Percentiles rank a stretch among this genome's conserved stretches.
Evolutionary conservation across 176 grass and related monocot species (phyloP).

Genomic region (Eragrostis curvula): DNA sequence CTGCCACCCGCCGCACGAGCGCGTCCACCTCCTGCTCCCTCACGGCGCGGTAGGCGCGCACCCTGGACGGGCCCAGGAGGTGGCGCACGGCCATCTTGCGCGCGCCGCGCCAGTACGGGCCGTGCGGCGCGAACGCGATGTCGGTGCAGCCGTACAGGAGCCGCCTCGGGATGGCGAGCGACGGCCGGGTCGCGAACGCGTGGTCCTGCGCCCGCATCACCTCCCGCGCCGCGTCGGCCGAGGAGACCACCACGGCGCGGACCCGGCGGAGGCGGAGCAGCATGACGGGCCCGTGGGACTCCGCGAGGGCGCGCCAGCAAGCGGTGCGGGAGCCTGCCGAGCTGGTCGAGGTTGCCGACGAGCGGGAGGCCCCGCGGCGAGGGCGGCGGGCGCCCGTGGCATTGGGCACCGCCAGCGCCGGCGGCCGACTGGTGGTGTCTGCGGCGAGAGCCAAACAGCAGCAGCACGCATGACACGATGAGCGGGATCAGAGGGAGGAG

Average conservation of each 20-base stretch:
- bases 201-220: constrained; percentile 28
- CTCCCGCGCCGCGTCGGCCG: neutral
- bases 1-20: neutral
- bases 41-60: neutral
- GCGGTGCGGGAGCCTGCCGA: constrained; percentile 17
- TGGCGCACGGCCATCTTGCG: neutral
- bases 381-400: neutral
- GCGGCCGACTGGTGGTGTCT: too few relatives aligned
- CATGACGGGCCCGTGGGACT: constrained; percentile 8
- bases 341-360: constrained; percentile 28
- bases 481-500: too few relatives aligned
- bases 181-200: neutral
- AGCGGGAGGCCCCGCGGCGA: neutral
- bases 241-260: neutral
- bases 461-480: too few relatives aligned
- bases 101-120: neutral
- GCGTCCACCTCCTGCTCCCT: constrained; percentile 12
- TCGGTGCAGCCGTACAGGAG: constrained; percentile 29
- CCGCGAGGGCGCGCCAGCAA: neutral
- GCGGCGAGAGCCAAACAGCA: too few relatives aligned
- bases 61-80: constrained; percentile 7
- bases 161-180: neutral
- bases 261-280: constrained; percentile 12
- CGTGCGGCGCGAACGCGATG: constrained; percentile 23
- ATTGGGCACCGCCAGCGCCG: too few relatives aligned